phyloP scores from a whole-genome alignment of 2,329 filamentous ascomycete genomes.

The Neofusicoccum ribis region DNA sequence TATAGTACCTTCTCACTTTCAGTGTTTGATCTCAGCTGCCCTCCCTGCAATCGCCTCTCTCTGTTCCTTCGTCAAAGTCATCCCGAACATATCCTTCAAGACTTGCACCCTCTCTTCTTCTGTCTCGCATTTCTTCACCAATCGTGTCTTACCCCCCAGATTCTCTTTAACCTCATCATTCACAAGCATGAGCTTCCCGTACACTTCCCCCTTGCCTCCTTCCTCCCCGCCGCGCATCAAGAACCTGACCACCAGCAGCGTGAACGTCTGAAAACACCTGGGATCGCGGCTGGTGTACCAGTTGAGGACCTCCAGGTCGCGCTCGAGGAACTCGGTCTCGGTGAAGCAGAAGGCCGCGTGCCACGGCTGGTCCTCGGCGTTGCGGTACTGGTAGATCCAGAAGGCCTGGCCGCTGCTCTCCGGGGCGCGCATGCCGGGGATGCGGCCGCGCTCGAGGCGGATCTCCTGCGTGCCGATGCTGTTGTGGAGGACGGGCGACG shows the following conservation, averaged over 20 bases:
- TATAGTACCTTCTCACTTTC: no score
- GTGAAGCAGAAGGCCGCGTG: constrained; percentile 45
- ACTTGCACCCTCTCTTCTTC: constrained; percentile 41
- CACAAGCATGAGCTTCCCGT: constrained; percentile 42
- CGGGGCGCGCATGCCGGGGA: constrained; percentile 36
- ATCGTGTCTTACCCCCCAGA: constrained; percentile 41
- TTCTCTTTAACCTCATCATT: constrained; percentile 47
- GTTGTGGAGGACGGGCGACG: neutral
- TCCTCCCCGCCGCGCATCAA: constrained; percentile 23
- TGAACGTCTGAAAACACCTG: constrained; percentile 35
- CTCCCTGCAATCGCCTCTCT: no score
- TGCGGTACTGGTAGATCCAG: constrained; percentile 64
- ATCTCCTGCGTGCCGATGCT: constrained; percentile 59
- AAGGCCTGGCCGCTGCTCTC: constrained; percentile 27
- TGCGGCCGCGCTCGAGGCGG: constrained; percentile 53
- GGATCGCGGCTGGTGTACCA: constrained; percentile 34
- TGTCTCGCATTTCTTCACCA: constrained; percentile 37
- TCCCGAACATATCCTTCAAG: constrained; percentile 42
- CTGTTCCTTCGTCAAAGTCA: constrained; percentile 31
- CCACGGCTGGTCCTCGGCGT: constrained; percentile 37
- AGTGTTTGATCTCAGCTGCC: no score
- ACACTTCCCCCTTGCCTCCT: constrained; percentile 29
- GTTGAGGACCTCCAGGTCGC: constrained; percentile 44
- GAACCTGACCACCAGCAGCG: constrained; percentile 41
- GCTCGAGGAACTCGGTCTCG: constrained; percentile 40